These are phyloP conservation scores for Rhizophagus prolifer DNA, from an alignment of 192 early-diverging fungal genomes.

Conservation along the genomic window DNA sequence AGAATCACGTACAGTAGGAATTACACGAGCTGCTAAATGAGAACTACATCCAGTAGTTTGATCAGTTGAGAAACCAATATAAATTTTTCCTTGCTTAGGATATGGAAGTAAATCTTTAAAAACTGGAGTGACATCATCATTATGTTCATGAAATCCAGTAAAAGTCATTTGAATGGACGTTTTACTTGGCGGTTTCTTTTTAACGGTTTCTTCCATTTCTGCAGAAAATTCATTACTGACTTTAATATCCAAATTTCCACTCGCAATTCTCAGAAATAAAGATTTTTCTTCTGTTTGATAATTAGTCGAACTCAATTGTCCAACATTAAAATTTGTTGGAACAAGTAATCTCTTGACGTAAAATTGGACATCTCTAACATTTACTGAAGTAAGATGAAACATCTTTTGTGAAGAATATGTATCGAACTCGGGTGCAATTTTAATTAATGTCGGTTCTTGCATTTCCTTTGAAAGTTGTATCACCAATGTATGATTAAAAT, in stretches of 20 bases:
- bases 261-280: conserved; percentile 71
- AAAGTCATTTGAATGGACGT: conserved; percentile 73
- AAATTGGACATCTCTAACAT: conserved; percentile 58
- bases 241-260: conserved; percentile 56
- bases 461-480: conserved; percentile 66
- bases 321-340: conserved; percentile 14
- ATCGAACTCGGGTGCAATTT: conserved; percentile 46
- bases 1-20: conserved; percentile 64
- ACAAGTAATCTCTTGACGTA: conserved; percentile 46
- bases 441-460: conserved; percentile 60
- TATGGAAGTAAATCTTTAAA: conserved; percentile 76
- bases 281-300: conserved; percentile 41
- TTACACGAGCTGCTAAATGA: conserved; percentile 78
- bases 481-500: conserved; percentile 59
- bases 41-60: conserved; percentile 87
- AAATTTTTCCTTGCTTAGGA: conserved; percentile 77
- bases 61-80: conserved; percentile 89
- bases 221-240: conserved; percentile 52
- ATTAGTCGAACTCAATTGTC: too few species aligned
- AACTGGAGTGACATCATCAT: conserved; percentile 40
- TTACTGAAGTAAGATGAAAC: conserved; percentile 64
- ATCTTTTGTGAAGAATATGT: conserved; percentile 66
- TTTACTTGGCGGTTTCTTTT: conserved; percentile 75
- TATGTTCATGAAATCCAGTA: conserved; percentile 71
- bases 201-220: conserved; percentile 86